Conservation (phyloP, 2,329 filamentous ascomycete genomes). For the Thielaviopsis euricoi region DNA sequence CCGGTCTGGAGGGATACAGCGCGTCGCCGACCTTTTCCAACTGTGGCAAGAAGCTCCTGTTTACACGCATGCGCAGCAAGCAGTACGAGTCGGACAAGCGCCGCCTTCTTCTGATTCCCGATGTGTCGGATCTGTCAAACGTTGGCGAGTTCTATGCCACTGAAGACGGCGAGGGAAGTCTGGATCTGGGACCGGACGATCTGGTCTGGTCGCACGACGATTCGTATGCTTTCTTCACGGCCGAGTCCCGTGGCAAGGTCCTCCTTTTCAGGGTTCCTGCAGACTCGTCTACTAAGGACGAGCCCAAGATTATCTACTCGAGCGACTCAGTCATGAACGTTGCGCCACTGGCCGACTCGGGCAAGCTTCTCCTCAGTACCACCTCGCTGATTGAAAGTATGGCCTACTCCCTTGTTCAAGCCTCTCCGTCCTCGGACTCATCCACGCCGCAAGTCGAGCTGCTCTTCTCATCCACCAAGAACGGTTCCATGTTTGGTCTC, state of each 20-base stretch:
- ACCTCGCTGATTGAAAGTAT: conserved; percentile 58
- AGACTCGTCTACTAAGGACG: conserved; percentile 27
- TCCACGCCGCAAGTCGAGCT: conserved; percentile 14
- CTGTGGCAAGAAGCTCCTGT: conserved; percentile 53
- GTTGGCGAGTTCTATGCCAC: conserved; percentile 47
- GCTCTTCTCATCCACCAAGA: conserved; percentile 49
- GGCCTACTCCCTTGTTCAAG: conserved; percentile 44
- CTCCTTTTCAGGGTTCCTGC: conserved; percentile 47
- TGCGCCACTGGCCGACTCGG: conserved; percentile 30
- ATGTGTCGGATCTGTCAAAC: conserved; percentile 39
- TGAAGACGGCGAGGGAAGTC: conserved; percentile 42
- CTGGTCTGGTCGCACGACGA: conserved; percentile 43
- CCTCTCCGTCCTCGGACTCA: conserved; percentile 20
- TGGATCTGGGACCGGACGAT: conserved; percentile 41
- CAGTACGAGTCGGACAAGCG: conserved; percentile 73
- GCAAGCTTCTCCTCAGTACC: conserved; percentile 45
- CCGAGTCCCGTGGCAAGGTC: conserved; percentile 49
- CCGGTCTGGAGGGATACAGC: conserved; percentile 46
- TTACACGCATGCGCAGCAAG: conserved; percentile 59
- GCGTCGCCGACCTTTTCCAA: conserved; percentile 56
- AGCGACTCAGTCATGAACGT: conserved; percentile 39
- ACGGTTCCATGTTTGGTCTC: conserved; percentile 51
- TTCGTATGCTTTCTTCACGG: conserved; percentile 51
- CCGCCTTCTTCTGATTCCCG: conserved; percentile 45
- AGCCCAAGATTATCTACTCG: conserved; percentile 32